A percentile compares a stretch with the other conserved stretches of the same genome.
Conservation (phyloP, 371 early-diverging fungal species). For the Rhizopus stolonifer region DNA sequence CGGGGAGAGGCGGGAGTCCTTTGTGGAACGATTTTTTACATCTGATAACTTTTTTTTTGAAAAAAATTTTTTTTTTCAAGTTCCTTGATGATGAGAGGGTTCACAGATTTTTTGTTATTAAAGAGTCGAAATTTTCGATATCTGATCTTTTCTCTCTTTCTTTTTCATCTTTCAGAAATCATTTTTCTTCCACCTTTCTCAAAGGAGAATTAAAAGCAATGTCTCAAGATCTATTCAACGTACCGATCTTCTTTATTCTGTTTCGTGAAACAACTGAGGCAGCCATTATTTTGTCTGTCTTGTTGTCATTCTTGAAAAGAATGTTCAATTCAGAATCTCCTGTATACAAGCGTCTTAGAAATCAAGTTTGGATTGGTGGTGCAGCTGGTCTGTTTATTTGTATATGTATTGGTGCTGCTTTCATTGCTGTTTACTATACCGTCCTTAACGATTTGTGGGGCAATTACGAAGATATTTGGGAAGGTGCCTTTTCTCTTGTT, state of each 20-base stretch:
- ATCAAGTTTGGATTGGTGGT: constrained; percentile 68
- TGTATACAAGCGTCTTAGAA: constrained; percentile 53
- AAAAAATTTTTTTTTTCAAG: constrained; percentile 2
- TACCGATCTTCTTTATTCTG: constrained; percentile 83
- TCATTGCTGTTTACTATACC: constrained; percentile 69
- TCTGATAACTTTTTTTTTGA: constrained; percentile 1
- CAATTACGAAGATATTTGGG: constrained; percentile 74
- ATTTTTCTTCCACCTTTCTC: constrained; percentile 9
- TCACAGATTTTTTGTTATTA: constrained; percentile 6
- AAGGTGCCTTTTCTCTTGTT: constrained; percentile 69
- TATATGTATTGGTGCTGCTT: constrained; percentile 65
- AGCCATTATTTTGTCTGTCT: constrained; percentile 77
- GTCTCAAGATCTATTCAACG: constrained; percentile 60
- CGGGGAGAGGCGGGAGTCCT: not conserved
- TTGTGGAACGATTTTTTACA: not conserved
- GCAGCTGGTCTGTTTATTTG: constrained; percentile 55
- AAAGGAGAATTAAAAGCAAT: constrained; percentile 12
- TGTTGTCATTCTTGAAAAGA: constrained; percentile 69
- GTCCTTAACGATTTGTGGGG: constrained; percentile 41
- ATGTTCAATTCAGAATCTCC: constrained; percentile 48
- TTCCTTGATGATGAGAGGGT: not conserved
- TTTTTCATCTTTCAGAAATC: constrained; percentile 12
- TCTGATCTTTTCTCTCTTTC: constrained; percentile 11
- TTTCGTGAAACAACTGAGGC: constrained; percentile 79
- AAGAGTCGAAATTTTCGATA: constrained; percentile 10